Percentiles rank a stretch among this genome's conserved stretches.
Conservation (phyloP, 768 basidiomycete genomes). For the Termitomyces sp. region DNA sequence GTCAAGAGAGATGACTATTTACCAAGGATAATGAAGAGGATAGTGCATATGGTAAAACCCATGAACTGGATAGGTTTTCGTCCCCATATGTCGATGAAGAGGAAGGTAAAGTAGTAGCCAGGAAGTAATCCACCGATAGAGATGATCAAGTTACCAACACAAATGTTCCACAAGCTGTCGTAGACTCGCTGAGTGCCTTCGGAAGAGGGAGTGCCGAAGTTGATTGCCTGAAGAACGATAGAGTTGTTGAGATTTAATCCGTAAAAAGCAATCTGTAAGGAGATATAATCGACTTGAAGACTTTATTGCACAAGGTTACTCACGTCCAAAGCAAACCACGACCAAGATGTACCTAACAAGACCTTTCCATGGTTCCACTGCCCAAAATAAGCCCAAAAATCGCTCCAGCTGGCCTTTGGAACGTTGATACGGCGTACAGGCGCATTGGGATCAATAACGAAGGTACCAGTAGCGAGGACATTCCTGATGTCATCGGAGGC, state of each 20-base stretch:
- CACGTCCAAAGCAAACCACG: conserved; percentile 87
- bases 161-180: conserved; percentile 54
- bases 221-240: conserved; percentile 68
- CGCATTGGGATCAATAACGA: conserved; percentile 47
- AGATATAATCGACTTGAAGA: background rate
- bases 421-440: conserved; percentile 54
- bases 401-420: conserved; percentile 60
- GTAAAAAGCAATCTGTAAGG: conserved; percentile 72
- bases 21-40: conserved; percentile 69
- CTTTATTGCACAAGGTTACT: conserved; percentile 18
- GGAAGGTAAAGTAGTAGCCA: conserved; percentile 60
- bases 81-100: conserved; percentile 74
- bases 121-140: conserved; percentile 77
- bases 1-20: conserved; percentile 13
- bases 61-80: conserved; percentile 78
- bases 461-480: conserved; percentile 49
- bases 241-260: conserved; percentile 81
- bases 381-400: conserved; percentile 65
- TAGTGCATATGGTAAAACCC: conserved; percentile 65
- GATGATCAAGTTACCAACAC: conserved; percentile 72
- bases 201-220: conserved; percentile 47
- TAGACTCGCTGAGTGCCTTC: conserved; percentile 39
- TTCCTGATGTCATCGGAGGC: conserved; percentile 68
- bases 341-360: conserved; percentile 74
- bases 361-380: conserved; percentile 77